Evolutionary conservation across 1,284 basidiomycete species (phyloP).

Genomic region (Trichosporon ovoides): DNA sequence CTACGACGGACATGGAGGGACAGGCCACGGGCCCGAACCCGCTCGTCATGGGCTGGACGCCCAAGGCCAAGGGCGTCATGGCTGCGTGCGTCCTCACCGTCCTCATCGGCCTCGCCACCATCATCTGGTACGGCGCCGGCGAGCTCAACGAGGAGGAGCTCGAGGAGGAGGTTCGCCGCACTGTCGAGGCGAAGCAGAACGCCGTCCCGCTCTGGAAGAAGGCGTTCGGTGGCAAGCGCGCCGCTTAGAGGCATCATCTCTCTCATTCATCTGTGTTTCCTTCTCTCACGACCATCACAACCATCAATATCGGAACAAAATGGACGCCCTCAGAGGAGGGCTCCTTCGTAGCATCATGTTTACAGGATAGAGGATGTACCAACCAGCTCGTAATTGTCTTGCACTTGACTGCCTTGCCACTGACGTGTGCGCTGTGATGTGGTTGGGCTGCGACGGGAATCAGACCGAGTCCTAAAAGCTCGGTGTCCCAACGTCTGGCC

Average conservation of each 20-base stretch:
- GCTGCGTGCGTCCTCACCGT: conserved; percentile 77
- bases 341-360: conserved; percentile 1
- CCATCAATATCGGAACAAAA: not conserved
- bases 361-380: conserved; percentile 2
- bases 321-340: not conserved
- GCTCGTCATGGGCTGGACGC: conserved; percentile 62
- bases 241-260: not conserved
- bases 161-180: conserved; percentile 60
- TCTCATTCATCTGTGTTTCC: not conserved
- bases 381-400: conserved; percentile 2
- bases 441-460: too few species aligned
- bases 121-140: conserved; percentile 75
- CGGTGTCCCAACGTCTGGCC: too few species aligned
- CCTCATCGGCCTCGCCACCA: conserved; percentile 69
- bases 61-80: conserved; percentile 76
- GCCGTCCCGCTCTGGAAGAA: conserved; percentile 23
- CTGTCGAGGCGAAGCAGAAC: conserved; percentile 59
- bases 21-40: conserved; percentile 65
- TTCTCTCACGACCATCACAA: not conserved
- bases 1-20: conserved; percentile 47
- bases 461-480: too few species aligned
- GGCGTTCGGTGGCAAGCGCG: conserved; percentile 10
- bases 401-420: too few species aligned
- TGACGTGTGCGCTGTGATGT: not conserved
- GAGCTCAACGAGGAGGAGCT: conserved; percentile 69